Conservation (phyloP, 306 rosid genomes). For the Sechiopsis laciniata region DNA sequence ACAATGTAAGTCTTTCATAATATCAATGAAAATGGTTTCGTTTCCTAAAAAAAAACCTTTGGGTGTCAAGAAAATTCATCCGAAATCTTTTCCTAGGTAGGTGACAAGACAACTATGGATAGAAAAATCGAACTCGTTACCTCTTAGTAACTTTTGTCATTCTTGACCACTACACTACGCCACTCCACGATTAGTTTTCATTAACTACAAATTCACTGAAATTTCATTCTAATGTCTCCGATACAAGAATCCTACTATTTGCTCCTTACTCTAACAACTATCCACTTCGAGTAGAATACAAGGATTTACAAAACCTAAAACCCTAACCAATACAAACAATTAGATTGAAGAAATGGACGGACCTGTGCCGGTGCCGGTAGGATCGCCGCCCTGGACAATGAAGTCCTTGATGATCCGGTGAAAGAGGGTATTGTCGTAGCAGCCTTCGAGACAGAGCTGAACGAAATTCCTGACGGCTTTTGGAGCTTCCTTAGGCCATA, state of each 20-base stretch:
- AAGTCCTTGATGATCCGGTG: conserved; percentile 82
- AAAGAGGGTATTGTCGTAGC: conserved; percentile 68
- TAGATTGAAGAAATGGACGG: not conserved
- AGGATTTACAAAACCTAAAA: conserved; percentile 7
- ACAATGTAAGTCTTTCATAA: no score
- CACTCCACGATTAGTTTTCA: no score
- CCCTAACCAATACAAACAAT: conserved; percentile 1
- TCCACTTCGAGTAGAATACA: not conserved
- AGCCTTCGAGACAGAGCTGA: conserved; percentile 91
- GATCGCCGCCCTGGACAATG: conserved; percentile 83
- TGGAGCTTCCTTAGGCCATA: conserved; percentile 96
- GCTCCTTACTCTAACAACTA: not conserved
- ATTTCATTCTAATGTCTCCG: not conserved
- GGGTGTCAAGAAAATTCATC: no score
- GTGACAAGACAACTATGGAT: no score
- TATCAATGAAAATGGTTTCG: no score
- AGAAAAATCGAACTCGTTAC: no score
- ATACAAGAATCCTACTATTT: not conserved
- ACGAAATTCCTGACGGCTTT: conserved; percentile 92
- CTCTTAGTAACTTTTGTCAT: no score
- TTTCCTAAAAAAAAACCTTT: no score
- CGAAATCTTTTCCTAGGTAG: no score
- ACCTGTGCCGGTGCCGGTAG: conserved; percentile 89
- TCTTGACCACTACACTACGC: no score
- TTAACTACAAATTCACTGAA: not conserved